Evolutionary conservation across 179 eudicot species (phyloP).

Genomic region (Pouteria campechiana): DNA sequence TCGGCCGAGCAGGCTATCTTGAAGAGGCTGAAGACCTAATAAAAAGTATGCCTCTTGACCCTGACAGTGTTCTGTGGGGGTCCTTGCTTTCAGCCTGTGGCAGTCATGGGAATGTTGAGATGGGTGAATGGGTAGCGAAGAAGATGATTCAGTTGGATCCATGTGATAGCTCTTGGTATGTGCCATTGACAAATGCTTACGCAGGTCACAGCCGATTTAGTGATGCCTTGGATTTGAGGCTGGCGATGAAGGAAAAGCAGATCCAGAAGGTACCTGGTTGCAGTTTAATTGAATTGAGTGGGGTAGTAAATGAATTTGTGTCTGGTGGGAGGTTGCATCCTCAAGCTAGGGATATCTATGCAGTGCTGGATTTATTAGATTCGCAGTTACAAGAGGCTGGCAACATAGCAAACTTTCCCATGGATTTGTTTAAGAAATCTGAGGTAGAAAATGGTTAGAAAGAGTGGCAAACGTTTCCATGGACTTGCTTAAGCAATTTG

Average conservation of each 20-base stretch:
- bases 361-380: conserved; percentile 2
- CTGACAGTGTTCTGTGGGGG: conserved; percentile 64
- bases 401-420: no score
- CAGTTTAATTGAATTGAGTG: conserved; percentile 55
- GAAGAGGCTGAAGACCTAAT: conserved; percentile 47
- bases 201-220: conserved; percentile 45
- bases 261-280: conserved; percentile 50
- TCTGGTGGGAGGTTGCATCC: conserved; percentile 39
- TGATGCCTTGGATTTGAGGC: conserved; percentile 36
- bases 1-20: conserved; percentile 46
- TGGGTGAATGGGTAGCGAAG: conserved; percentile 38
- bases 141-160: conserved; percentile 23
- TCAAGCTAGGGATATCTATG: conserved; percentile 20
- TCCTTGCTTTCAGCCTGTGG: conserved; percentile 54
- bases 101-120: conserved; percentile 39
- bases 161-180: conserved; percentile 38
- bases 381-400: conserved; percentile 5
- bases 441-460: no score
- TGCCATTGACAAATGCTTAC: conserved; percentile 48
- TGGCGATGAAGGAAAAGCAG: conserved; percentile 34
- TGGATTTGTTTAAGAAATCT: no score
- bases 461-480: no score
- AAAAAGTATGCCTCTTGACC: conserved; percentile 37
- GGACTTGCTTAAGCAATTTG: no score
- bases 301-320: conserved; percentile 51